A percentile compares a stretch with the other conserved stretches of the same genome.
These are phyloP conservation scores for Taphrina deformans DNA, from an alignment of 1,139 yeast genomes.

Conservation along the genomic window DNA sequence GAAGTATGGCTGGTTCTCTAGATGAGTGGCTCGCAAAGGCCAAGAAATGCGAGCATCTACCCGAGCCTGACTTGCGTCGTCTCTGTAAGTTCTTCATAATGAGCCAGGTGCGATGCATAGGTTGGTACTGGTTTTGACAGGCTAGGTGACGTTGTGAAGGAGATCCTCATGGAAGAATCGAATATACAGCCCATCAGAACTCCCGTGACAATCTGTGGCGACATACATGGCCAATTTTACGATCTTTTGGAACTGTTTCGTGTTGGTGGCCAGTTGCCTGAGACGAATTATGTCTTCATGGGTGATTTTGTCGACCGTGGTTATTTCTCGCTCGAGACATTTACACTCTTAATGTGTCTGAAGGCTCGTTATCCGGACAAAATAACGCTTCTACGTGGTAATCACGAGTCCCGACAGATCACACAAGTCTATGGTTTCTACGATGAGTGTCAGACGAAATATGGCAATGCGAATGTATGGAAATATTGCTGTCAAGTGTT, in stretches of 20 bases:
- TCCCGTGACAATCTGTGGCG: slow-evolving; percentile 99
- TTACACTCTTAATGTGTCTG: slow-evolving; percentile 83
- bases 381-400: slow-evolving; percentile 86
- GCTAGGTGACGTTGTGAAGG: slow-evolving; percentile 89
- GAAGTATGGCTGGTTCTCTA: slow-evolving; percentile 16
- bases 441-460: slow-evolving; percentile 87
- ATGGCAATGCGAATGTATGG: slow-evolving; percentile 97
- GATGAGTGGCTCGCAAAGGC: slow-evolving; percentile 22
- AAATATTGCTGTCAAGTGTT: slow-evolving; percentile 95
- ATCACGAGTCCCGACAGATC: slow-evolving; percentile 91
- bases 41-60: slow-evolving; percentile 30
- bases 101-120: not conserved
- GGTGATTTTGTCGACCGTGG: slow-evolving; percentile 99
- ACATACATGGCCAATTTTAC: slow-evolving; percentile 97
- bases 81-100: not conserved
- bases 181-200: slow-evolving; percentile 95
- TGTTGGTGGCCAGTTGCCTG: slow-evolving; percentile 92
- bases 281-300: slow-evolving; percentile 73
- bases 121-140: slow-evolving; percentile 53
- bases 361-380: slow-evolving; percentile 80
- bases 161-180: slow-evolving; percentile 85
- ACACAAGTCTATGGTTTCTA: slow-evolving; percentile 94
- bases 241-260: slow-evolving; percentile 88
- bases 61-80: slow-evolving; percentile 32
- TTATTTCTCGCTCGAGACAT: slow-evolving; percentile 87